Conservation (phyloP, 192 early-diverging fungal genomes). For the Dissophora ornata region DNA sequence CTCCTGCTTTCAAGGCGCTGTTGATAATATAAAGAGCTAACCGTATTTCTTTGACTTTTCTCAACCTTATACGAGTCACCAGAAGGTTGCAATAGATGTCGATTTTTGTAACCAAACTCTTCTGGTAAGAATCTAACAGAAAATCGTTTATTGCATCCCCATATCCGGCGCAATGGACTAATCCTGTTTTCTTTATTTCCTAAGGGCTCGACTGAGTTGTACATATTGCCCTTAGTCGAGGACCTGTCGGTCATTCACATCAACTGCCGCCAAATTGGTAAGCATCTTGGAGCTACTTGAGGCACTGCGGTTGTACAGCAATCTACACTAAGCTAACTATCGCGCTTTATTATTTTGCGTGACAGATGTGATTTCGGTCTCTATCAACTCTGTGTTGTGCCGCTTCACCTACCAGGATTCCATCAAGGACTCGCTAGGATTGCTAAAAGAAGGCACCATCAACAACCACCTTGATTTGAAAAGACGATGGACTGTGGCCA, state of each 20-base stretch:
- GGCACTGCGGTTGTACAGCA: too few relatives aligned
- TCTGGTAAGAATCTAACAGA: slow-evolving; percentile 39
- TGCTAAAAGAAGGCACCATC: slow-evolving; percentile 50
- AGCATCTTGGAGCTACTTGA: neutral
- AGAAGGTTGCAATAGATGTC: slow-evolving; percentile 64
- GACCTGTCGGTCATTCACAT: slow-evolving; percentile 53
- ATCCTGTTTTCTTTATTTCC: too few relatives aligned
- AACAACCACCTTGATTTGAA: slow-evolving; percentile 62
- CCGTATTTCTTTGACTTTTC: slow-evolving; percentile 16
- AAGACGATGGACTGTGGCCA: slow-evolving; percentile 57
- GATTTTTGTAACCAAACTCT: slow-evolving; percentile 59
- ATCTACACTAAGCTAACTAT: too few relatives aligned
- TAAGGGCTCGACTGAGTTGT: slow-evolving; percentile 64
- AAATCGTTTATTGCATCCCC: too few relatives aligned
- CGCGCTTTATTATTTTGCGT: too few relatives aligned
- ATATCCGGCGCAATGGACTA: too few relatives aligned
- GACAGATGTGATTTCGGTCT: slow-evolving; percentile 54
- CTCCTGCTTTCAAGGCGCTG: neutral
- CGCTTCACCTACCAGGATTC: slow-evolving; percentile 57
- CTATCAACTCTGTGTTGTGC: slow-evolving; percentile 48
- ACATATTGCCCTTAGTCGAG: slow-evolving; percentile 56
- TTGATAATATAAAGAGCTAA: neutral
- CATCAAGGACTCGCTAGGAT: slow-evolving; percentile 50
- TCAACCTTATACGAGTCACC: slow-evolving; percentile 59
- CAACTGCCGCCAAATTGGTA: slow-evolving; percentile 64